These are phyloP conservation scores for Colletotrichum musicola DNA, from an alignment of 2,329 filamentous ascomycete species.

Conservation along the genomic window DNA sequence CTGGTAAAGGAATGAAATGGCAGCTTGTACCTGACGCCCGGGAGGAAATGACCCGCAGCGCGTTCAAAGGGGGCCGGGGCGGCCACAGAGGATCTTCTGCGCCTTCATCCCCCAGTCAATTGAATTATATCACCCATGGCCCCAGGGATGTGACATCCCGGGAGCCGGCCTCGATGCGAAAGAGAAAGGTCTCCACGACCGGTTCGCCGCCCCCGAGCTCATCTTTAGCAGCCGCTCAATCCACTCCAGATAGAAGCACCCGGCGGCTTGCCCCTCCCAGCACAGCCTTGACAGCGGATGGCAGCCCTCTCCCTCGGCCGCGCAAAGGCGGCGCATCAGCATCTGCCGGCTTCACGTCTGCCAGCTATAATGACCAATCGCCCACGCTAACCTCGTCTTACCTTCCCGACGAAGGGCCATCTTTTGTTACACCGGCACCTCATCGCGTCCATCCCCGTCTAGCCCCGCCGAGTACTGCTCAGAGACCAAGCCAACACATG, in stretches of 20 bases:
- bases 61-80: conserved; percentile 70
- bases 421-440: conserved; percentile 79
- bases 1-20: conserved; percentile 99
- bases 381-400: conserved; percentile 73
- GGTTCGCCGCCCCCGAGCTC: conserved; percentile 68
- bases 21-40: conserved; percentile 86
- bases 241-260: conserved; percentile 68
- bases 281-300: conserved; percentile 63
- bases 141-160: conserved; percentile 66
- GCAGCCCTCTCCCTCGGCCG: conserved; percentile 72
- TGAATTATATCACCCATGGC: conserved; percentile 72
- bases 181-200: conserved; percentile 67
- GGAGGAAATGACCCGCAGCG: conserved; percentile 88
- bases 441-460: conserved; percentile 79
- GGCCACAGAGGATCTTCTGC: conserved; percentile 77
- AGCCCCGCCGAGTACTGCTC: conserved; percentile 83
- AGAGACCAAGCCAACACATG: conserved; percentile 87
- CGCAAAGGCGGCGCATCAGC: conserved; percentile 60
- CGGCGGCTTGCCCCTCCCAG: conserved; percentile 44
- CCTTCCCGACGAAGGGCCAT: conserved; percentile 69
- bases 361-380: conserved; percentile 68
- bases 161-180: conserved; percentile 66
- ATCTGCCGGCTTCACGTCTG: conserved; percentile 60
- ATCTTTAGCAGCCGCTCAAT: conserved; percentile 63
- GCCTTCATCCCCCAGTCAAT: conserved; percentile 74